A percentile compares a stretch with the other conserved stretches of the same genome.
These are phyloP conservation scores for Diaporthe sp. DNA, from an alignment of 2,329 filamentous ascomycete genomes.

Conservation along the genomic window DNA sequence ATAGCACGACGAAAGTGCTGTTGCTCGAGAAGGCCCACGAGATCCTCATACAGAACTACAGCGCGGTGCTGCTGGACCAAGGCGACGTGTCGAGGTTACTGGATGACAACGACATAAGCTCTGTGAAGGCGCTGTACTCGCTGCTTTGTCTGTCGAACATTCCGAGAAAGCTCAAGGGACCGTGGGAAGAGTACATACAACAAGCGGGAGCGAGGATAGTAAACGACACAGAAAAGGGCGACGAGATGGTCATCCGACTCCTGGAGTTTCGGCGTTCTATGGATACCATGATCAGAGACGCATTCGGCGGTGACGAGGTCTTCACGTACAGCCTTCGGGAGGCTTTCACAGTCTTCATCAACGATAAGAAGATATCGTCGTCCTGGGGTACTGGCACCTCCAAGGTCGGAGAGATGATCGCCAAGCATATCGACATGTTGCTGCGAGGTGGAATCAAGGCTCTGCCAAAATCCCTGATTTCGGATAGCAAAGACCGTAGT, in stretches of 20 bases:
- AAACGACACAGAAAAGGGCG: slow-evolving; percentile 81
- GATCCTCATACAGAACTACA: slow-evolving; percentile 78
- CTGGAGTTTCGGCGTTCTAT: slow-evolving; percentile 85
- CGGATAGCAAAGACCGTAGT: slow-evolving; percentile 70
- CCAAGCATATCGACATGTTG: slow-evolving; percentile 93
- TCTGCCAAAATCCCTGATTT: slow-evolving; percentile 77
- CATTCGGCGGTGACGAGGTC: slow-evolving; percentile 83
- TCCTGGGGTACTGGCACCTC: slow-evolving; percentile 87
- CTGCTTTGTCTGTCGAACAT: slow-evolving; percentile 81
- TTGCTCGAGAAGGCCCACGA: slow-evolving; percentile 81
- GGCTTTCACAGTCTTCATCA: slow-evolving; percentile 91
- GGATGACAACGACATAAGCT: slow-evolving; percentile 75
- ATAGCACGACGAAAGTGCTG: slow-evolving; percentile 84
- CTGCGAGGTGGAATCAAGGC: slow-evolving; percentile 90
- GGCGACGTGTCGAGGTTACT: slow-evolving; percentile 81
- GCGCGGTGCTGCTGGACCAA: slow-evolving; percentile 74
- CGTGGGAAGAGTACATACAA: slow-evolving; percentile 86
- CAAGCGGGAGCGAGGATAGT: slow-evolving; percentile 83
- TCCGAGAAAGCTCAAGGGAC: slow-evolving; percentile 76
- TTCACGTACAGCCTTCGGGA: slow-evolving; percentile 86
- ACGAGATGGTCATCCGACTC: slow-evolving; percentile 88
- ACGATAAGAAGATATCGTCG: slow-evolving; percentile 81
- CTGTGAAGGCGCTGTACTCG: slow-evolving; percentile 83
- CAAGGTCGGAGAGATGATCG: slow-evolving; percentile 98
- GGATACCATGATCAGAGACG: slow-evolving; percentile 81